These are phyloP conservation scores for Aspergillus fijiensis DNA, from an alignment of 2,329 filamentous ascomycete species.

Conservation along the genomic window DNA sequence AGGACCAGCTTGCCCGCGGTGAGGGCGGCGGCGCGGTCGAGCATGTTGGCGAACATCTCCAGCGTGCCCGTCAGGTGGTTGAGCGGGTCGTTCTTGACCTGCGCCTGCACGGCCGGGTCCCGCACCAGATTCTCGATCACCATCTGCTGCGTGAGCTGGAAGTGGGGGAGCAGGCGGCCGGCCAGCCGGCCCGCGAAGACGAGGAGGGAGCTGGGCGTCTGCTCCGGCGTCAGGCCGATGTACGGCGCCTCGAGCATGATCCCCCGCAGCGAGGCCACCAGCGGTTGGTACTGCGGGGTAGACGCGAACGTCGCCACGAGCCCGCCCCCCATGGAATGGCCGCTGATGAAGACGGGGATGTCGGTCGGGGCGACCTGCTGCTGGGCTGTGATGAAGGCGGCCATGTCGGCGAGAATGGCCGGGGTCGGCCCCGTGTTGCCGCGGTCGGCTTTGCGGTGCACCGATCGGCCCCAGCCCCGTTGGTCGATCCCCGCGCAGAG, in stretches of 20 bases:
- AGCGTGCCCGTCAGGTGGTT: constrained; percentile 7
- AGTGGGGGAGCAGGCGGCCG: constrained; percentile 4
- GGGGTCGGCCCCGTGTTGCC: constrained; percentile 12
- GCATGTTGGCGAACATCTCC: constrained; percentile 10
- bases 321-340: constrained; percentile 7
- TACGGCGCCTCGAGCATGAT: constrained; percentile 7
- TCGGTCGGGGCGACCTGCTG: not conserved
- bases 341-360: constrained; percentile 3
- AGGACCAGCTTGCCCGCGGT: not conserved
- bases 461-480: constrained; percentile 13
- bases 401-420: constrained; percentile 5
- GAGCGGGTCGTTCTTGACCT: constrained; percentile 3
- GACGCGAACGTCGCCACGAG: constrained; percentile 8
- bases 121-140: constrained; percentile 9
- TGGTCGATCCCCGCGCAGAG: constrained; percentile 9
- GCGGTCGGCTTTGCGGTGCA: constrained; percentile 5
- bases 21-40: constrained; percentile 4
- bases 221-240: constrained; percentile 6
- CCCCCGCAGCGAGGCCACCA: constrained; percentile 1
- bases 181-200: constrained; percentile 6
- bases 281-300: constrained; percentile 2
- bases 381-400: constrained; percentile 5
- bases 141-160: constrained; percentile 8
- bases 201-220: constrained; percentile 1
- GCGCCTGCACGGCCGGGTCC: constrained; percentile 7